These are phyloP conservation scores for Canavalia gladiata DNA, from an alignment of 306 rosid genomes.

Conservation along the genomic window DNA sequence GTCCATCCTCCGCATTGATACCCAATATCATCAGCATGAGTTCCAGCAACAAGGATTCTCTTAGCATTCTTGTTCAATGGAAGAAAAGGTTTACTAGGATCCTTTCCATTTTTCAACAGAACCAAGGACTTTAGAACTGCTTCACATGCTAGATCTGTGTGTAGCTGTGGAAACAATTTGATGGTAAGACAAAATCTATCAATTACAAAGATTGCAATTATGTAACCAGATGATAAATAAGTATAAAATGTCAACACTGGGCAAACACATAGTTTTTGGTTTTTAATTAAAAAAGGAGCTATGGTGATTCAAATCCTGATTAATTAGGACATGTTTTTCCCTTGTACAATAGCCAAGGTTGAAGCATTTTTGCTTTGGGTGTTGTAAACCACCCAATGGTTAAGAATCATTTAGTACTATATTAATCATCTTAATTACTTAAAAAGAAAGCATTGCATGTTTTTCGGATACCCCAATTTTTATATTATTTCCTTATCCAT, in stretches of 20 bases:
- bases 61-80: slow-evolving; percentile 66
- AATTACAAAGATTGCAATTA: not conserved
- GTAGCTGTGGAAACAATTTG: slow-evolving; percentile 54
- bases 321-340: not conserved
- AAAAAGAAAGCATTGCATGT: not conserved
- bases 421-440: not conserved
- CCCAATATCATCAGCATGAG: slow-evolving; percentile 85
- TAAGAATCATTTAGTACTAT: too few species aligned
- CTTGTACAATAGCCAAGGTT: not conserved
- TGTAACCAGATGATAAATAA: not conserved
- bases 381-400: not conserved
- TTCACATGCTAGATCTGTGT: slow-evolving; percentile 82
- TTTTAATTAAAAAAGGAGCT: not conserved
- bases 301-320: not conserved
- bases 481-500: not conserved
- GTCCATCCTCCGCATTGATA: slow-evolving; percentile 96
- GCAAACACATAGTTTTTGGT: not conserved
- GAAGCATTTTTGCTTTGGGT: not conserved
- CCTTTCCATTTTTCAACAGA: slow-evolving; percentile 83
- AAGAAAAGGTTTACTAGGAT: slow-evolving; percentile 66
- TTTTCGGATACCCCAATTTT: not conserved
- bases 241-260: not conserved
- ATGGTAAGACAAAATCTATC: slow-evolving; percentile 11
- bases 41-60: slow-evolving; percentile 79
- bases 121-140: slow-evolving; percentile 88